Base-by-base conservation (phyloP, 441 rosid genomes). In the Hypseocharis bilobata region DNA sequence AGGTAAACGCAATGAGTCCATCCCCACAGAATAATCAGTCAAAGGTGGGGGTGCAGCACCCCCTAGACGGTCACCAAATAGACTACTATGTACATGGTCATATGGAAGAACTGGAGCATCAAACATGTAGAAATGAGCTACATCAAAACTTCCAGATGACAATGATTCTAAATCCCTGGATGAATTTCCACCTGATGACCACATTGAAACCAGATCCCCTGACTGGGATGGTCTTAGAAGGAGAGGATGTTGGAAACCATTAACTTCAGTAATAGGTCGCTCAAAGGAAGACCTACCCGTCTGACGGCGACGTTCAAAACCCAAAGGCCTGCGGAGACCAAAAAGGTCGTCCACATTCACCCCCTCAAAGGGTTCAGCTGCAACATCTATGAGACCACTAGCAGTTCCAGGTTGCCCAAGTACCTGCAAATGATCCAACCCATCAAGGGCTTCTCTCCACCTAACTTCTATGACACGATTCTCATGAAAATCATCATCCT, bases 371-470 rank as follows among this genome's bases (percentile, higher is more conserved):
- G 99, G 92, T 77, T 93, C 98, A 60, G 97, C 93, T 14, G 93
- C 86, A 74, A 87, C 78, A 84, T 93, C 95, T 74, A 93, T 82
- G 60, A 93, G 84, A 68, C 88, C 82, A 64, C 86, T 76, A 55
- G 85, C 72, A 69, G 76, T 78, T 74, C 95, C 97, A 77, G 97
- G 86, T 79, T 86, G 91, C 68, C 95, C 92, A 76, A 91, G 88
- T 26, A 88, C 91, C 75, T 87, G 96, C 78, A 91, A 78, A 77
- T 87, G 90, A 78, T 93, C 99, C 67, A 93, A 80, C 70, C 90
- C 96, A 80, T 93, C 96, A 73, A 91, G 87, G 66, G 93, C 93
- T 78, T 86, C 98, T 80, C 97, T 86, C 99, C 96, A 88, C 78
- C 94, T 79, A 59, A 87, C 96, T 80, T 89, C 97, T 80, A 91